Evolutionary conservation across 495 filamentous ascomycete species (phyloP), one percentile per base, ranked within the genome.

Genomic region (Neurospora cerealis): DNA sequence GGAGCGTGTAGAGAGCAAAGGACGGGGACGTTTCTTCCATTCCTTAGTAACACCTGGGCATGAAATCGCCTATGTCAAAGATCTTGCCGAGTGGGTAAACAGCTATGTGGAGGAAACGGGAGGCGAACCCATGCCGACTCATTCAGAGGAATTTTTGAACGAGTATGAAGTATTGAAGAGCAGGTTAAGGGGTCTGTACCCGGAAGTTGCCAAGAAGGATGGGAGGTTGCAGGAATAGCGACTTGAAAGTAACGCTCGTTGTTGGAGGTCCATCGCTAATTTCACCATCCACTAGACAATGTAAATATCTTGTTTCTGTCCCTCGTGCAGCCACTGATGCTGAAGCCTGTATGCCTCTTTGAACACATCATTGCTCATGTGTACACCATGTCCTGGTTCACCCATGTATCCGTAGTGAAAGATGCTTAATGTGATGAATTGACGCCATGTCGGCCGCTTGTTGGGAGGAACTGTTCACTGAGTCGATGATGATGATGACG

Each of bases 21-120:
- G 88, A 0, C 73, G 77, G 21, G 88, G 89, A 6, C 85, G 86
- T 38, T 77, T 69, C 1, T 90, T 91, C 37, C 88, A 90, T 78
- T 85, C 84, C 9, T 77, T 89, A n/a, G 85, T 81, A 69, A 71
- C 41, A 15, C 21, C 70, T 13, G 86, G 85, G 24, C 74, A 80
- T 21, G 88, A 90, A 72, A 79, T 88, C 21, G 72, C 74, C 19
- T 91, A 91, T 78, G 89, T 90, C n/a, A 73, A 81, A 11, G 83
- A 85, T 17, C 60, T 91, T 8, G 74, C 89, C 5, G 77, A 77
- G 1, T 90, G 88, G 89, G 80, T 89, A 2, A 91, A 90, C 77
- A 11, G 34, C 7, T 76, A 81, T 10, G 77, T 82, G 13, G 78
- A 48, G 28, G 72, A 73, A 15, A 41, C 54, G 0, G 85, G 83